These are phyloP conservation scores for Solanum hybrid DNA, from an alignment of 305 asterid genomes.

Conservation along the genomic window DNA sequence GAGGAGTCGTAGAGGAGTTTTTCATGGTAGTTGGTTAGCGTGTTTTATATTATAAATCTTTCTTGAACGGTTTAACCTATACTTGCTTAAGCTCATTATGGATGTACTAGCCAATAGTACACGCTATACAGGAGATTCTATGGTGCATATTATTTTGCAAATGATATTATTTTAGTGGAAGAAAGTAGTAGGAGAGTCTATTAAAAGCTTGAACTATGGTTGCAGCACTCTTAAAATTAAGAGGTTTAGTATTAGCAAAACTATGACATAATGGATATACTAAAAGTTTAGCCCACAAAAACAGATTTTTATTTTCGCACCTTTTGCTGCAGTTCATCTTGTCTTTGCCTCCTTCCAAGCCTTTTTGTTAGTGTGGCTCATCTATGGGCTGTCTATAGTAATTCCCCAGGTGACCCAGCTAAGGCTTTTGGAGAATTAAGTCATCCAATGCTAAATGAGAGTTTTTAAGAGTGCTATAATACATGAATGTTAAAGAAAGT, in stretches of 20 bases:
- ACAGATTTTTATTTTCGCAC: not conserved
- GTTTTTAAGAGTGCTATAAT: not conserved
- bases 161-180: not conserved
- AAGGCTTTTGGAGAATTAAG: not conserved
- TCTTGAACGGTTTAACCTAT: not conserved
- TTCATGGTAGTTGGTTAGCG: not conserved
- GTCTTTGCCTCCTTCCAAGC: not conserved
- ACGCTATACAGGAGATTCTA: not conserved
- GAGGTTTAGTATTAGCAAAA: not conserved
- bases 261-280: not conserved
- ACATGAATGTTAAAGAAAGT: not conserved
- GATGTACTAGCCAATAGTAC: not conserved
- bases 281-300: not conserved
- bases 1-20: not conserved
- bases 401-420: not conserved
- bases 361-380: not conserved
- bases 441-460: not conserved
- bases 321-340: not conserved
- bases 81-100: not conserved
- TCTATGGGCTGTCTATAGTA: not conserved
- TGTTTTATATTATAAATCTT: not conserved
- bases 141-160: not conserved
- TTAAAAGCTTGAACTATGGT: not conserved
- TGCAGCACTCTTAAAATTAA: not conserved
- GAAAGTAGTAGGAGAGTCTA: not conserved